Base-by-base conservation (phyloP, 768 basidiomycete species). In the Neoboletus magnificus region DNA sequence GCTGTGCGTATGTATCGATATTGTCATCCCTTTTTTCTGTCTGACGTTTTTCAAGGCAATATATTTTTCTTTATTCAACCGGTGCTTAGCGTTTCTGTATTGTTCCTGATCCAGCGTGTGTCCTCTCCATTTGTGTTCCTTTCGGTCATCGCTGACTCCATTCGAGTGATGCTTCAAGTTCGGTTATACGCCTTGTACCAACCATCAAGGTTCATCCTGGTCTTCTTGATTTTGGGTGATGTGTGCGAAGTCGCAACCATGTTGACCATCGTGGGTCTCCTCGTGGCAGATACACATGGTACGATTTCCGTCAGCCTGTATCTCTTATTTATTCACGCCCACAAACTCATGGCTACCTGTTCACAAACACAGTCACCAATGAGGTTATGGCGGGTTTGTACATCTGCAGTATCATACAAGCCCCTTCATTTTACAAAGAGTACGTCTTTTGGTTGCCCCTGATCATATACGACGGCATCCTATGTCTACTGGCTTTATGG, bases 131-230 rank as follows among this genome's bases (percentile, higher is more conserved):
- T 23, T 32, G 3, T n/a, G 5, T 5, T 2, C 23, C 30, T 25
- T 42, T 3, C 7, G 5, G 6, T 23, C 20, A 30, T 40, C 11
- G 1, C 25, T 53, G 44, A 63, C 23, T 5, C 3, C 18, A 3
- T 13, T 33, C 32, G 27, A 63, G 58, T 60, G 11, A 30, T 62
- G 13, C 62, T 63, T 33, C 58, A 60, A 40, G 52, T 36, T 47
- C 52, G 58, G 4, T 25, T 63, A 20, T 60, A 60, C 16, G 47
- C 58, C 4, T 27, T 60, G 42, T 63, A 56, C 20, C 45, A n/a
- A 30, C 3, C 18, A n/a, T 63, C 62, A 2, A 54, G 23, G 16
- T 22, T 48, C 8, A 20, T 63, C 10, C 15, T 60, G 9, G 33
- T 27, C 2, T 2, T 63, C 36, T 37, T 63, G 47, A 15, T 22